These are phyloP conservation scores for Hygrophorus pudorinus DNA, from an alignment of 768 basidiomycete genomes.

Conservation along the genomic window DNA sequence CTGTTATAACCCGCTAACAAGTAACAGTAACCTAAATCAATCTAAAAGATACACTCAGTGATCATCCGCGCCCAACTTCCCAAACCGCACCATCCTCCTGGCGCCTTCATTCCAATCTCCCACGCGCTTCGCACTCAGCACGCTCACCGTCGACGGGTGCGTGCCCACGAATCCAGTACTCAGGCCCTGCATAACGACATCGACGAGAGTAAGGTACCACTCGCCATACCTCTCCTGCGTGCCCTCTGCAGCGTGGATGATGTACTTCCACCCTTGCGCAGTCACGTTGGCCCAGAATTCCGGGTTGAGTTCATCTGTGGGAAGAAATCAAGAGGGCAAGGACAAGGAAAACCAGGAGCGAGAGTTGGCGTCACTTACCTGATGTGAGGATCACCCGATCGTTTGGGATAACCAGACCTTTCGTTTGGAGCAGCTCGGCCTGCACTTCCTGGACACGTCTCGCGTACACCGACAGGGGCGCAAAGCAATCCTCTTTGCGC, in stretches of 20 bases:
- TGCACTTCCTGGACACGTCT: conserved; percentile 27
- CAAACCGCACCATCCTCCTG: conserved; percentile 2
- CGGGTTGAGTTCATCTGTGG: conserved; percentile 34
- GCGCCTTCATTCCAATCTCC: conserved; percentile 37
- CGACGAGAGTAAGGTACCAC: conserved; percentile 42
- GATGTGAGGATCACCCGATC: conserved; percentile 32
- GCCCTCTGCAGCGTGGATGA: conserved; percentile 27
- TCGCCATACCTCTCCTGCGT: conserved; percentile 27
- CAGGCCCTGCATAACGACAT: conserved; percentile 45
- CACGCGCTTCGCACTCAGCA: conserved; percentile 41
- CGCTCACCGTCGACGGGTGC: conserved; percentile 42
- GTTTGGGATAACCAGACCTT: conserved; percentile 19
- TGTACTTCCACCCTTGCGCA: conserved; percentile 31
- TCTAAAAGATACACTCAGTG: no score
- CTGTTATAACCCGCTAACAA: no score
- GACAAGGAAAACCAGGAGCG: background rate
- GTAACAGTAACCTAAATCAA: no score
- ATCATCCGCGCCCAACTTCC: background rate
- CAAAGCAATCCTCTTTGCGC: conserved; percentile 25
- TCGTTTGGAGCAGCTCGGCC: conserved; percentile 21
- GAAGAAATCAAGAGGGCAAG: background rate
- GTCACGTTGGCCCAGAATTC: conserved; percentile 31
- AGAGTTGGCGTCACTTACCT: conserved; percentile 13
- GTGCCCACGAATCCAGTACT: conserved; percentile 52
- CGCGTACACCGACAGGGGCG: conserved; percentile 27